Percentiles rank a stretch among this genome's conserved stretches.
Evolutionary conservation across 2,329 filamentous ascomycete genomes (phyloP).

Genomic region (Hypocrella siamensis): DNA sequence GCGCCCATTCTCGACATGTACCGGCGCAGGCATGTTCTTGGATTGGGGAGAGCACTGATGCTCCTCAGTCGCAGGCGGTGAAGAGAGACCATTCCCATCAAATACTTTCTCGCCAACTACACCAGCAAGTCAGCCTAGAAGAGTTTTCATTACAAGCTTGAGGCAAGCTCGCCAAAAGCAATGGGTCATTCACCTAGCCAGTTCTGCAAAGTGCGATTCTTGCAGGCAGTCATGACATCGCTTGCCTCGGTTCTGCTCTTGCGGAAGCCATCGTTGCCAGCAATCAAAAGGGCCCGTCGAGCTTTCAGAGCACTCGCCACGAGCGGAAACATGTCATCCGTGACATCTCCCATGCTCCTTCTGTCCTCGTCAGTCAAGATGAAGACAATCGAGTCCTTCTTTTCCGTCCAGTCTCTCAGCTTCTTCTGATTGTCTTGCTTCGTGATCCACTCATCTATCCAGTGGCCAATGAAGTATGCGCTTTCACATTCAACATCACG

Average conservation of each 20-base stretch:
- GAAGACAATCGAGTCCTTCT: conserved; percentile 9
- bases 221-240: conserved; percentile 12
- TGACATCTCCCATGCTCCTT: conserved; percentile 12
- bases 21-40: conserved; percentile 7
- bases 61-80: conserved; percentile 8
- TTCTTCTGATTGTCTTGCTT: conserved; percentile 13
- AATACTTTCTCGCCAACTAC: conserved; percentile 14
- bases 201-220: conserved; percentile 13
- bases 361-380: conserved; percentile 14
- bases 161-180: too few species aligned
- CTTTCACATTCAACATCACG: conserved; percentile 10
- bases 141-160: too few species aligned
- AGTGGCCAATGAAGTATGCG: conserved; percentile 16
- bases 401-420: conserved; percentile 13
- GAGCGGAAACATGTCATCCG: conserved; percentile 13
- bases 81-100: conserved; percentile 13
- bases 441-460: conserved; percentile 21
- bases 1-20: conserved; percentile 7
- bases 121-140: not conserved
- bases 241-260: conserved; percentile 2
- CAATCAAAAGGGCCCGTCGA: conserved; percentile 14
- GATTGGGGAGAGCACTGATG: conserved; percentile 8
- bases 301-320: conserved; percentile 16
- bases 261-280: conserved; percentile 4
- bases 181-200: conserved; percentile 18